Percentiles rank a stretch among this genome's conserved stretches.
Conservation (phyloP, 768 basidiomycete species). For the Serendipita sp. region DNA sequence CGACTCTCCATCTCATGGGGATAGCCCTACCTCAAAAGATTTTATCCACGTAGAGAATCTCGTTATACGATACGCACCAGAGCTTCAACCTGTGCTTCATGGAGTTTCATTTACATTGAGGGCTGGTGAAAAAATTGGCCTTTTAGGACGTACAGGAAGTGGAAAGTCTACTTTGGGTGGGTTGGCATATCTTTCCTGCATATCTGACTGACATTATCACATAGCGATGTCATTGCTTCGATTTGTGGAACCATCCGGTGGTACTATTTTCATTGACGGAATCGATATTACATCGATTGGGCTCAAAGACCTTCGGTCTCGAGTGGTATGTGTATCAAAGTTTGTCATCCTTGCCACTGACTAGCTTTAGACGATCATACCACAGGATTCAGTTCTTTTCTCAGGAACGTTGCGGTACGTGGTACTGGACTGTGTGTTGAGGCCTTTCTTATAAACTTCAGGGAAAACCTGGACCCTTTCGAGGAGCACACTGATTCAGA, state of each 20-base stretch:
- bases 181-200: slow-evolving; percentile 15
- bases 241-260: slow-evolving; percentile 21
- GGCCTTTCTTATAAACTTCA: neutral
- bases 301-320: slow-evolving; percentile 21
- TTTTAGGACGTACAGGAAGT: slow-evolving; percentile 24
- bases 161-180: slow-evolving; percentile 19
- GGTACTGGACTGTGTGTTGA: neutral
- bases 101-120: slow-evolving; percentile 20
- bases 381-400: slow-evolving; percentile 9
- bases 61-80: slow-evolving; percentile 17
- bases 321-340: neutral
- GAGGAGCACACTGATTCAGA: slow-evolving; percentile 7
- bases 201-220: slow-evolving; percentile 13
- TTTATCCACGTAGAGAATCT: slow-evolving; percentile 20
- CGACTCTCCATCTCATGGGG: slow-evolving; percentile 21
- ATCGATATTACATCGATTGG: slow-evolving; percentile 22
- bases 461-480: slow-evolving; percentile 8
- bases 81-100: slow-evolving; percentile 21
- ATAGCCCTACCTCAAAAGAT: slow-evolving; percentile 4
- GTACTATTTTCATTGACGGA: slow-evolving; percentile 20
- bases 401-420: slow-evolving; percentile 4
- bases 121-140: slow-evolving; percentile 20
- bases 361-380: slow-evolving; percentile 4
- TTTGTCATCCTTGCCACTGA: neutral
- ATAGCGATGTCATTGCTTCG: slow-evolving; percentile 22